phyloP scores from a whole-genome alignment of 2,329 filamentous ascomycete species.

The Curvularia lunata region DNA sequence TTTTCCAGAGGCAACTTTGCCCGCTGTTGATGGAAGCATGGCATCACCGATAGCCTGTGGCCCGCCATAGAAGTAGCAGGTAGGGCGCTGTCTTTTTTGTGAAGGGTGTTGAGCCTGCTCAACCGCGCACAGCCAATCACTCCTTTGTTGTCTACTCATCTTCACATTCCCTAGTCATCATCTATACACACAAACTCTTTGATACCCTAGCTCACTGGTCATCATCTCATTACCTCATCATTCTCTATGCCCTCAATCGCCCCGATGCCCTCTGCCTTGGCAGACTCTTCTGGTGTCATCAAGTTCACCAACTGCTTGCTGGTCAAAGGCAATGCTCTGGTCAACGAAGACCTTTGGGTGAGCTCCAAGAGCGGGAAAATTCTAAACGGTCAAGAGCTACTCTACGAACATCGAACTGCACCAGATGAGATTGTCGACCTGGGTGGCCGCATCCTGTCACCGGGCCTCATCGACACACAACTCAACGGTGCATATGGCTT shows the following conservation, averaged over 20 bases:
- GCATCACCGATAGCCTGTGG: slow-evolving; percentile 7
- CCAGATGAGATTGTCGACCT: slow-evolving; percentile 81
- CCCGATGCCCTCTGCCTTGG: slow-evolving; percentile 40
- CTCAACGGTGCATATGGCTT: slow-evolving; percentile 93
- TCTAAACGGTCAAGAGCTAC: slow-evolving; percentile 69
- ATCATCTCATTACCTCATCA: neutral
- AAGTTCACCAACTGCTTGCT: slow-evolving; percentile 90
- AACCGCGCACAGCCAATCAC: slow-evolving; percentile 27
- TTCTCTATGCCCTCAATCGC: slow-evolving; percentile 51
- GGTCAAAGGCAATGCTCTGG: slow-evolving; percentile 69
- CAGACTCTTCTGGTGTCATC: slow-evolving; percentile 63
- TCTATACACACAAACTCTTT: slow-evolving; percentile 7
- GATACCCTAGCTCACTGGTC: slow-evolving; percentile 6
- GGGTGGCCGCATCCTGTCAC: slow-evolving; percentile 79
- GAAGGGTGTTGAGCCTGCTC: slow-evolving; percentile 38
- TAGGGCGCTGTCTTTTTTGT: slow-evolving; percentile 20
- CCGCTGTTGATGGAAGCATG: slow-evolving; percentile 23
- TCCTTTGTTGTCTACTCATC: slow-evolving; percentile 29
- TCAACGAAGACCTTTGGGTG: slow-evolving; percentile 86
- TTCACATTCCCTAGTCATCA: slow-evolving; percentile 4
- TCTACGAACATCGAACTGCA: slow-evolving; percentile 70
- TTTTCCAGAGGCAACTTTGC: slow-evolving; percentile 19
- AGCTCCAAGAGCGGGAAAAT: slow-evolving; percentile 83
- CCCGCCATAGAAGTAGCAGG: slow-evolving; percentile 31
- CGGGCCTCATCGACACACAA: slow-evolving; percentile 89